These are phyloP conservation scores for Emericellopsis cladophorae DNA, from an alignment of 2,329 filamentous ascomycete genomes.

Conservation along the genomic window DNA sequence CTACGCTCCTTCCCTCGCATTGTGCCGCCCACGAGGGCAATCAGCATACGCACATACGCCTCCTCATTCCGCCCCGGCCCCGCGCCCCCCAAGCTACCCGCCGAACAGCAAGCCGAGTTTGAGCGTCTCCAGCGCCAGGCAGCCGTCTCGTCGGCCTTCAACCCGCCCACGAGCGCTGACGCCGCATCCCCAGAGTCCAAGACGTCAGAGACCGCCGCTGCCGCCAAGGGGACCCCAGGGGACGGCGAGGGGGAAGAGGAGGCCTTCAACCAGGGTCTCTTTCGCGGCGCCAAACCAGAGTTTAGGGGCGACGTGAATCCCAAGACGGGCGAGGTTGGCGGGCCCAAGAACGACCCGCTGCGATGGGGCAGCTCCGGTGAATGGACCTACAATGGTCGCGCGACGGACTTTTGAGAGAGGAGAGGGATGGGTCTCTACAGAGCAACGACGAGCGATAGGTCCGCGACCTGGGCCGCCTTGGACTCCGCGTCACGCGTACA, in stretches of 20 bases:
- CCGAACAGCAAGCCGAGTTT: constrained; percentile 81
- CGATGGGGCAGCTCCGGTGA: constrained; percentile 66
- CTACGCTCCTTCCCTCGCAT: too few species aligned
- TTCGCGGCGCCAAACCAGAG: constrained; percentile 71
- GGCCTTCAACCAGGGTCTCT: constrained; percentile 46
- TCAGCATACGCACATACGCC: constrained; percentile 15
- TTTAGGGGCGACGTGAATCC: constrained; percentile 90
- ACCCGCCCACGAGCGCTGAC: constrained; percentile 13
- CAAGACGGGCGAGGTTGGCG: constrained; percentile 87
- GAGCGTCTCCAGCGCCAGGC: constrained; percentile 67
- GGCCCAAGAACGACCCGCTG: constrained; percentile 93
- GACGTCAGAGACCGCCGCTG: constrained; percentile 10
- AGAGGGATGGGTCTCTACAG: too few species aligned
- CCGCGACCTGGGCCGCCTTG: too few species aligned
- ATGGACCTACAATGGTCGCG: constrained; percentile 92
- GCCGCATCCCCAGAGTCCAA: constrained; percentile 8
- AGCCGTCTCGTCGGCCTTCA: constrained; percentile 28
- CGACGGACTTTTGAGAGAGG: constrained; percentile 65
- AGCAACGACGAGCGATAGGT: too few species aligned
- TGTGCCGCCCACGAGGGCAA: neutral
- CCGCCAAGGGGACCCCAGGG: constrained; percentile 7
- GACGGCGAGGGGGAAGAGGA: constrained; percentile 21
- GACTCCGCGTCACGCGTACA: too few species aligned
- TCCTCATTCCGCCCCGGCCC: constrained; percentile 41
- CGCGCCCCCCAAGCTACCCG: constrained; percentile 73